A percentile compares a stretch with the other conserved stretches of the same genome.
Conservation (phyloP, 495 filamentous ascomycete species). For the Penicillium pulvis region DNA sequence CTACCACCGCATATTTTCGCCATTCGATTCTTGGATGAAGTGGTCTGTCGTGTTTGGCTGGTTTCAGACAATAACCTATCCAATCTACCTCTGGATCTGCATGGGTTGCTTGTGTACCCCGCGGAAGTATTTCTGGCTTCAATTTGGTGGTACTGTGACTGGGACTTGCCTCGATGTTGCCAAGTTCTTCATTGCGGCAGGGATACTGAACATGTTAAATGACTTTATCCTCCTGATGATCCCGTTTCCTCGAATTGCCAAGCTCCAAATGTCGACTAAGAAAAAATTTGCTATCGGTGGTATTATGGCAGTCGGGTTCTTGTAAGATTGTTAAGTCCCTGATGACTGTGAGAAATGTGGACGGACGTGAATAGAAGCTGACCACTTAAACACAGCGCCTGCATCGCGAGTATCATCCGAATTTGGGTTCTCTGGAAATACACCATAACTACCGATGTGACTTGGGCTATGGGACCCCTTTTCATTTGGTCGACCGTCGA, state of each 20-base stretch:
- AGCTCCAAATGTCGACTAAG: conserved; percentile 30
- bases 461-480: conserved; percentile 41
- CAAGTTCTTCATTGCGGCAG: conserved; percentile 31
- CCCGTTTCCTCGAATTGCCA: conserved; percentile 40
- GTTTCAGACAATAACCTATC: conserved; percentile 25
- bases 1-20: conserved; percentile 35
- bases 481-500: conserved; percentile 49
- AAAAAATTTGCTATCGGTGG: conserved; percentile 44
- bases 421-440: conserved; percentile 39
- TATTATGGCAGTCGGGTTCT: conserved; percentile 43
- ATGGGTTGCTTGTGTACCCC: conserved; percentile 30
- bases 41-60: conserved; percentile 17
- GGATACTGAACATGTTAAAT: conserved; percentile 39
- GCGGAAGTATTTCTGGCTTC: conserved; percentile 33
- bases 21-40: conserved; percentile 21
- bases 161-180: conserved; percentile 33
- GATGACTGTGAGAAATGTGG: neutral
- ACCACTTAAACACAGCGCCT: conserved; percentile 16
- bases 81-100: conserved; percentile 23
- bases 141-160: conserved; percentile 19
- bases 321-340: conserved; percentile 23
- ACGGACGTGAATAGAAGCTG: neutral
- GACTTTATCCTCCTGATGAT: conserved; percentile 46
- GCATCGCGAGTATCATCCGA: conserved; percentile 40
- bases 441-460: conserved; percentile 35